Evolutionary conservation across 306 rosid genomes (phyloP).

Genomic region (Castanea sativa): DNA sequence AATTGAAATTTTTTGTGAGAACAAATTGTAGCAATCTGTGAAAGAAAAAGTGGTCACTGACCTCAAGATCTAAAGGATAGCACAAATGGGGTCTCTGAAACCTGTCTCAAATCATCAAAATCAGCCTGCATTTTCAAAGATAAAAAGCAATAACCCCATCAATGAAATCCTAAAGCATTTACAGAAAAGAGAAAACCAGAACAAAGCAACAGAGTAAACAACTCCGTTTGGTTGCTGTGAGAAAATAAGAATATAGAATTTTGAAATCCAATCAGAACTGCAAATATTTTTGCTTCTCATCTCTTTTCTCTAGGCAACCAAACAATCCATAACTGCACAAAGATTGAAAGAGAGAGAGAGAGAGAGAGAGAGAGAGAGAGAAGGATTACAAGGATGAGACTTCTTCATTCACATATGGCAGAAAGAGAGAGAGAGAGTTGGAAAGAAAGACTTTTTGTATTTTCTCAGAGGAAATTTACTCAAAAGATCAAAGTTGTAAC

Average conservation of each 20-base stretch:
- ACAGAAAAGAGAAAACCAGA: background rate
- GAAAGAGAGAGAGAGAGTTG: background rate
- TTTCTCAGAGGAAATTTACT: background rate
- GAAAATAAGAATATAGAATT: background rate
- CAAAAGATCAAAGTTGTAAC: slow-evolving; percentile 4
- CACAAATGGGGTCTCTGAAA: background rate
- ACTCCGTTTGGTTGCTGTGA: slow-evolving; percentile 6
- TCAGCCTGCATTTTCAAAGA: slow-evolving; percentile 25
- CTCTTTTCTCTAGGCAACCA: slow-evolving; percentile 11
- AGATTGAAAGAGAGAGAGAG: background rate
- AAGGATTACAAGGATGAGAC: background rate
- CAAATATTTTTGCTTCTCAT: background rate
- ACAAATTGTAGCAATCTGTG: background rate
- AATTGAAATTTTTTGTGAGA: too few species aligned
- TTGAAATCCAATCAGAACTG: background rate
- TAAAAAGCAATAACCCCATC: background rate
- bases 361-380: background rate
- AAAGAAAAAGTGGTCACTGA: slow-evolving; percentile 2
- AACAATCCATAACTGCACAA: slow-evolving; percentile 9
- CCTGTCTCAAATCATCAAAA: slow-evolving; percentile 7
- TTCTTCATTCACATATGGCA: background rate
- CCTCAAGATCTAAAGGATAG: slow-evolving; percentile 33
- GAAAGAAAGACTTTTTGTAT: background rate
- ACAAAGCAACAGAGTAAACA: background rate
- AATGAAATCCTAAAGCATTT: background rate